Conservation (phyloP, 345 rosid genomes). For the Acer negundo region DNA sequence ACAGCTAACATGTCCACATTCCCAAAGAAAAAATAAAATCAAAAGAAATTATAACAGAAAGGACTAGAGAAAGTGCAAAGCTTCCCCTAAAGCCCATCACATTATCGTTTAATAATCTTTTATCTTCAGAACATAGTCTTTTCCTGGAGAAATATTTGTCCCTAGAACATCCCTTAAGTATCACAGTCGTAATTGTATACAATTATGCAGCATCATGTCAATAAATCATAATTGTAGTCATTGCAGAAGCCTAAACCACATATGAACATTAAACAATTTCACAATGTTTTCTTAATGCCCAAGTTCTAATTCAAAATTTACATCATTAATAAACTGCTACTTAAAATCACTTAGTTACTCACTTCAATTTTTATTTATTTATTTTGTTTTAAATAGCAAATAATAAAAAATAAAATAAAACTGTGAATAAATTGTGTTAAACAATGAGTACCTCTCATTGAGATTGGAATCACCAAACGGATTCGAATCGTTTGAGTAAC, state of each 20-base stretch:
- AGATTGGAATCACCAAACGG: slow-evolving; percentile 97
- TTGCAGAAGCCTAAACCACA: neutral
- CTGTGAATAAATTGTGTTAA: no score
- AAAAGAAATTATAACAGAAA: neutral
- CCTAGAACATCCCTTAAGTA: neutral
- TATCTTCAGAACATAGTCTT: neutral
- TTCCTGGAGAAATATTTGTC: neutral
- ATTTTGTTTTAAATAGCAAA: no score
- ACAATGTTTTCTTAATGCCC: neutral
- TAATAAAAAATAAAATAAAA: no score
- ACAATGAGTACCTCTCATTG: slow-evolving; percentile 62
- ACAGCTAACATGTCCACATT: neutral
- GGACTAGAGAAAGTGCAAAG: neutral
- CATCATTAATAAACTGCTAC: neutral
- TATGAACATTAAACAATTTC: neutral
- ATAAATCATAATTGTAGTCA: neutral
- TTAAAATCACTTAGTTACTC: neutral
- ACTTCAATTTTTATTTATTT: no score
- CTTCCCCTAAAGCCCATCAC: neutral
- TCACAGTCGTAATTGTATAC: neutral
- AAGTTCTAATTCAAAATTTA: neutral
- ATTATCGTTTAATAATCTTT: neutral
- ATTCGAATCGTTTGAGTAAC: slow-evolving; percentile 92
- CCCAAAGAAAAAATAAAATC: neutral
- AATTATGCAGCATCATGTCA: neutral